A percentile compares a stretch with the other conserved stretches of the same genome.
Evolutionary conservation across 2,329 filamentous ascomycete genomes (phyloP).

Genomic region (Malbranchea zuffiana): DNA sequence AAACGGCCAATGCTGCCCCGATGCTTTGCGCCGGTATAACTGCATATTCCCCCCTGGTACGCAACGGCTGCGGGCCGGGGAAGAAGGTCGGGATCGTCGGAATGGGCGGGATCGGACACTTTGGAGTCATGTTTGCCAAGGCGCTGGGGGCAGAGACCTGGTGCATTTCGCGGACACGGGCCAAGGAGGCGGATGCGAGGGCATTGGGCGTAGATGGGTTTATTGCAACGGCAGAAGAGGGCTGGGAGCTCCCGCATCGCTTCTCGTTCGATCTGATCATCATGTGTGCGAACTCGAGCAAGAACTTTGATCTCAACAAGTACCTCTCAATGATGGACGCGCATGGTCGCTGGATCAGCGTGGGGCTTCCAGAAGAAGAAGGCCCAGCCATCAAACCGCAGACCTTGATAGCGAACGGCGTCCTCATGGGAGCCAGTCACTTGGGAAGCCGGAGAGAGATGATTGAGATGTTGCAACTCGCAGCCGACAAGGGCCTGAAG

Average conservation of each 20-base stretch:
- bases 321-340: conserved; percentile 52
- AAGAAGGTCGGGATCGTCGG: conserved; percentile 62
- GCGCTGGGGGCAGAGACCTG: conserved; percentile 57
- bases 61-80: conserved; percentile 57
- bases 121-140: conserved; percentile 59
- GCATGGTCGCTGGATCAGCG: conserved; percentile 53
- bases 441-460: conserved; percentile 60
- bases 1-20: conserved; percentile 48
- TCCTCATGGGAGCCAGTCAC: conserved; percentile 57
- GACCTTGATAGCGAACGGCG: conserved; percentile 47
- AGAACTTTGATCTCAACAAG: conserved; percentile 51
- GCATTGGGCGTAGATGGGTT: conserved; percentile 44
- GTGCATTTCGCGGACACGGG: conserved; percentile 42
- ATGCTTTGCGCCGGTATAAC: conserved; percentile 73
- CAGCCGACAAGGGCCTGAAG: conserved; percentile 57
- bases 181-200: conserved; percentile 43
- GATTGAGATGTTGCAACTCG: conserved; percentile 60
- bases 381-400: conserved; percentile 46
- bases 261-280: conserved; percentile 46
- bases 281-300: conserved; percentile 43
- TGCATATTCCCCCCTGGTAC: conserved; percentile 56
- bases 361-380: conserved; percentile 54
- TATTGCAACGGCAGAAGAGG: conserved; percentile 49
- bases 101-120: conserved; percentile 63
- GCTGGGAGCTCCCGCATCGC: conserved; percentile 42